Conservation (phyloP, 2,329 filamentous ascomycete genomes). For the Blastomyces percursus region DNA sequence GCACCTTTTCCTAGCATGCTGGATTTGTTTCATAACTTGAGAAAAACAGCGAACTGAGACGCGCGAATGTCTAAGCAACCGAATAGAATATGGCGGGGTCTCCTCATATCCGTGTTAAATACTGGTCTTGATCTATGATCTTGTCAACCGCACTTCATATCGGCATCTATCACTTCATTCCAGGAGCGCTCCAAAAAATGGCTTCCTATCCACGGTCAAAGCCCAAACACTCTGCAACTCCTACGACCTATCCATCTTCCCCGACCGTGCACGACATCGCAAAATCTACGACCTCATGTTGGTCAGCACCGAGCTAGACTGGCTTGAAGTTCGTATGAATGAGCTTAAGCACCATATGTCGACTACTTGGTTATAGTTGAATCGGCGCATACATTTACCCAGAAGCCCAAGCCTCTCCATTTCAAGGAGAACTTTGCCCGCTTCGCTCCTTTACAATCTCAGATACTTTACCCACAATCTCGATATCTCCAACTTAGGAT, state of each 20-base stretch:
- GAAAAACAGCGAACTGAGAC: not conserved
- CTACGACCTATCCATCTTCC: not conserved
- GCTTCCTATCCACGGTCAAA: not conserved
- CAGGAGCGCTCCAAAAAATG: not conserved
- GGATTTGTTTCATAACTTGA: not conserved
- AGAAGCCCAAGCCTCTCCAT: constrained; percentile 43
- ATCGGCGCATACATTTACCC: constrained; percentile 48
- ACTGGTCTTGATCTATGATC: not conserved
- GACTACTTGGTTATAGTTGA: constrained; percentile 58
- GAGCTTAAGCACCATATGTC: constrained; percentile 47
- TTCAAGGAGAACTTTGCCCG: constrained; percentile 43
- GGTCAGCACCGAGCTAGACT: constrained; percentile 54
- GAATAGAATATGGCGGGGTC: not conserved
- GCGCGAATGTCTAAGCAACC: not conserved
- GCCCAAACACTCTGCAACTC: not conserved
- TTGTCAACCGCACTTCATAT: not conserved
- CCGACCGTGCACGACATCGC: constrained; percentile 20
- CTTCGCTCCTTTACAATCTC: constrained; percentile 44
- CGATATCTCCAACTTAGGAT: constrained; percentile 15
- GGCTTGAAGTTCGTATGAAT: constrained; percentile 53
- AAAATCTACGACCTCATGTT: constrained; percentile 54
- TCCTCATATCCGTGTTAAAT: not conserved
- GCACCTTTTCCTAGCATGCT: not conserved
- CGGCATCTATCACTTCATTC: not conserved
- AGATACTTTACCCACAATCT: constrained; percentile 52